phyloP scores from a whole-genome alignment of 495 filamentous ascomycete genomes.

The Penicillium argentinense region DNA sequence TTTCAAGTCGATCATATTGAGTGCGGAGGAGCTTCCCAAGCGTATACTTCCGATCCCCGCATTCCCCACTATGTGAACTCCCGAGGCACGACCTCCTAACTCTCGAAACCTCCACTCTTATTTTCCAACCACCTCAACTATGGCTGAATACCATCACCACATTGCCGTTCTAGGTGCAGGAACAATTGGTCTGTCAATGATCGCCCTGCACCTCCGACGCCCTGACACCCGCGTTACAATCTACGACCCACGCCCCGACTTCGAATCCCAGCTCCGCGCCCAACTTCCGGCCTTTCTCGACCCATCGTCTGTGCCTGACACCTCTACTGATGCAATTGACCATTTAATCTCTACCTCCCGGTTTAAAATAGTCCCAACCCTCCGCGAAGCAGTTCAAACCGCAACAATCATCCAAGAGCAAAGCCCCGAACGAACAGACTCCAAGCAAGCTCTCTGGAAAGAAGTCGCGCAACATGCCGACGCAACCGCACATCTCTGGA shows the following conservation, averaged over 20 bases:
- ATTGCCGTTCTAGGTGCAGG: constrained; percentile 56
- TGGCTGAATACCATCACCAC: constrained; percentile 24
- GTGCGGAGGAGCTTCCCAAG: too few species aligned
- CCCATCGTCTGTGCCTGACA: constrained; percentile 7
- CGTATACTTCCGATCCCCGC: too few species aligned
- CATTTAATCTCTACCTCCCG: constrained; percentile 27
- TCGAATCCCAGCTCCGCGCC: constrained; percentile 41
- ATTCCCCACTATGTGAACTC: too few species aligned
- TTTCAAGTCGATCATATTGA: too few species aligned
- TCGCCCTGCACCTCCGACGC: constrained; percentile 53
- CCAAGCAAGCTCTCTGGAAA: constrained; percentile 54
- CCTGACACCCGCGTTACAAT: constrained; percentile 44
- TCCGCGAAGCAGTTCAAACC: constrained; percentile 41
- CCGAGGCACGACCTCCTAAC: too few species aligned
- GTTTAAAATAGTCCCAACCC: constrained; percentile 34
- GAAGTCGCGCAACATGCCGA: constrained; percentile 42
- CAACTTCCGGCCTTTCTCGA: constrained; percentile 36
- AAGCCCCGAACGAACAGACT: constrained; percentile 51
- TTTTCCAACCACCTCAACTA: background rate
- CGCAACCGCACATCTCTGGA: constrained; percentile 50
- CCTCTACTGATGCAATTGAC: constrained; percentile 3
- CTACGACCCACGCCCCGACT: constrained; percentile 54
- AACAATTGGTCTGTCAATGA: constrained; percentile 62
- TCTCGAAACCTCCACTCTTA: too few species aligned
- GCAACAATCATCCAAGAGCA: constrained; percentile 59